Evolutionary conservation across 495 filamentous ascomycete genomes (phyloP).

Genomic region (Melanomma pulvis-pyrius): DNA sequence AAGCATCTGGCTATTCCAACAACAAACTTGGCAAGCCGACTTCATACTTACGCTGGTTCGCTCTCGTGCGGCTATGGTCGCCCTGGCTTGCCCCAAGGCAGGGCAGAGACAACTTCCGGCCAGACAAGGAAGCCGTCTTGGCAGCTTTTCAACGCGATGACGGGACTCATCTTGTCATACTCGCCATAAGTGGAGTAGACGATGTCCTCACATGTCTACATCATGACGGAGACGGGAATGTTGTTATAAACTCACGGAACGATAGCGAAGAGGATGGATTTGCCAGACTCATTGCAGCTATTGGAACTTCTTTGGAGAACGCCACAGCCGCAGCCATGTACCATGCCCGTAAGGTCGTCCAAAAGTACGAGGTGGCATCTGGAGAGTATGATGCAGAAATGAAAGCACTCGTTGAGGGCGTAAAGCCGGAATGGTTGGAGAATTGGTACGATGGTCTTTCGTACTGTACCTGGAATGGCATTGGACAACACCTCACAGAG

Average conservation of each 20-base stretch:
- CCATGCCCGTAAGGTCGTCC: conserved; percentile 72
- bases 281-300: conserved; percentile 70
- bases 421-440: conserved; percentile 73
- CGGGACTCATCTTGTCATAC: conserved; percentile 77
- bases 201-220: conserved; percentile 72
- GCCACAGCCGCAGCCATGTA: conserved; percentile 84
- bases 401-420: conserved; percentile 50
- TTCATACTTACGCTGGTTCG: conserved; percentile 66
- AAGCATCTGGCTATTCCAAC: conserved; percentile 57
- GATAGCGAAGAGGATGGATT: conserved; percentile 59
- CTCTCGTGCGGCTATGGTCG: conserved; percentile 74
- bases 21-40: conserved; percentile 68
- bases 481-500: conserved; percentile 81
- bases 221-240: conserved; percentile 64
- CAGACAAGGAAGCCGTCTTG: conserved; percentile 78
- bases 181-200: conserved; percentile 77
- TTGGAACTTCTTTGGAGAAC: conserved; percentile 73
- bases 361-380: conserved; percentile 35
- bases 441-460: conserved; percentile 86
- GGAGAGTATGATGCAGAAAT: conserved; percentile 43
- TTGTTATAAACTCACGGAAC: conserved; percentile 71
- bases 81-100: conserved; percentile 91
- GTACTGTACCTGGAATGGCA: conserved; percentile 90
- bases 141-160: conserved; percentile 76
- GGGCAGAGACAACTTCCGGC: conserved; percentile 63